Base-by-base conservation (phyloP, 164 flowering plant species). In the Santalum album region DNA sequence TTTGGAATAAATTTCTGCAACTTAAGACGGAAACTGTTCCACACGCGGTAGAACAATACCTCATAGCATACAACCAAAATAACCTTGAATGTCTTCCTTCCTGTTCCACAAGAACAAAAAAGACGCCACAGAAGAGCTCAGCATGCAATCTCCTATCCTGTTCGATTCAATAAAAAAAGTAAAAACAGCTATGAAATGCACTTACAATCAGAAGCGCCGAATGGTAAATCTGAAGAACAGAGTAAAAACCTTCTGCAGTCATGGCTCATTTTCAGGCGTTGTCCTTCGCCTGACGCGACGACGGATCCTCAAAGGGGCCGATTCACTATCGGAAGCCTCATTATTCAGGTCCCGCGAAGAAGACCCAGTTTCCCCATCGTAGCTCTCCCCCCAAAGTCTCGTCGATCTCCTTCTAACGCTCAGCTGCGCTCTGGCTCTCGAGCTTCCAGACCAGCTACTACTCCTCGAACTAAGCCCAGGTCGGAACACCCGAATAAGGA, bases 371-470 rank as follows among this genome's bases (percentile, higher is more conserved):
- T 74, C 84, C 17, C 64, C 68, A 24, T 88, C 90, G 59, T 60
- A 59, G 62, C 62, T 78, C 73, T 82, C 91, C 1, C 91, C 91
- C 95, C 87, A 84, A 4, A 73, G 74, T 55, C 74, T 60, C 1
- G 65, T 34, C 2, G 83, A 51, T 57, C 86, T 69, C 63, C 83
- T 70, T 40, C 86, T 73, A 7, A 69, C 55, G 54, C 81, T 71
- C 19, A 69, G 45, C 35, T 71, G 80, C 5, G 76, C 81, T 61
- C 85, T 74, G 19, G 75, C 62, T 62, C 91, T 73, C n/a, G 89
- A 74, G 15, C 76, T 58, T 53, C 78, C 67, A 10, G 80, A 75
- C 87, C 81, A 70, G 53, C 77, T 76, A 59, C 79, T 69, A 51
- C 78, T 75, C 60, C 80, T 72, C 17, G 73, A 22, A 38, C 70